Base-by-base conservation (phyloP, 2,329 filamentous ascomycete genomes). In the Trichoderma citrinoviride region DNA sequence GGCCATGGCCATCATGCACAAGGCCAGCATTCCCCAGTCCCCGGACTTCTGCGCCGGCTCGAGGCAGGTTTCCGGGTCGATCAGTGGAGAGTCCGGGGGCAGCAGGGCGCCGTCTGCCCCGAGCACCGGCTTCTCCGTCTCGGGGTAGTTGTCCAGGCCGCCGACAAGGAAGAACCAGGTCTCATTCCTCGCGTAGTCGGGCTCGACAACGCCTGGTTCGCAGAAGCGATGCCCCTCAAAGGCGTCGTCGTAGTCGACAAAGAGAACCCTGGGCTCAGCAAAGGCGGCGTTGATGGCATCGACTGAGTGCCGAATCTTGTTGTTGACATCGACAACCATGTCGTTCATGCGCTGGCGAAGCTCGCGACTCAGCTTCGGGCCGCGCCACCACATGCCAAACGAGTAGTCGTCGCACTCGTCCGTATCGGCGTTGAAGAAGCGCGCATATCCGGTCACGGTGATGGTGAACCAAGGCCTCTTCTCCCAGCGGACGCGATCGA, bases 101-200 rank as follows among this genome's bases (percentile, higher is more conserved):
- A 80, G 67, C 2, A 69, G 67, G 23, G 68, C 49, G 50, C 66
- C 41, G 2, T 21, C 21, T 7, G 17, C 43, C 25, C 23, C 49
- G 19, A 54, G 53, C 29, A 23, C 33, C 17, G 46, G 49, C 15
- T 15, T 14, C 14, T 52, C 25, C 17, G 47, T 21, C 6, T 21
- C 19, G 10, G 33, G 61, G 33, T 67, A 72, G 58, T 80, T 81
- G 60, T 82, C 80, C 3, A 68, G 66, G 2, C 79, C 80, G 5
- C 80, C 80, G 3, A 82, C 79, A 27, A 81, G 75, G 67, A 82
- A 83, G 67, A 83, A 82, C 79, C 79, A 83, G 0, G 79, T 82
- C 23, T 79, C 78, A 21, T 73, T 73, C 33, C 78, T 74, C 5
- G 69, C 68, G 62, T 81, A 81, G 56, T 79, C 80, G 6, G 81